Evolutionary conservation across 2,329 filamentous ascomycete genomes (phyloP), one percentile per base, ranked within the genome.

Genomic region (Scleromitrula shiraiana): DNA sequence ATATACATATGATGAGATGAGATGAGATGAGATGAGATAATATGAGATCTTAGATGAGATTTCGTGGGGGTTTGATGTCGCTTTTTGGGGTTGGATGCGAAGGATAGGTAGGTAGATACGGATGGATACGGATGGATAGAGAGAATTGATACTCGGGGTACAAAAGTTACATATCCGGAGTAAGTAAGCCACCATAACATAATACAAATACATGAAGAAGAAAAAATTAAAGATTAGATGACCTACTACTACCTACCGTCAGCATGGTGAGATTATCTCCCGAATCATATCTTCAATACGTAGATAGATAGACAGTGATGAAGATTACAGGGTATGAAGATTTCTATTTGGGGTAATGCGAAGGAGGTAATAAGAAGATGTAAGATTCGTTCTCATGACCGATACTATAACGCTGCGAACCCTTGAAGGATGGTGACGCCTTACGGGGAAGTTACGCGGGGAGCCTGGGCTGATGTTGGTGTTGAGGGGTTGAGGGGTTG

Each of bases 1-100:
- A 15, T 19, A n/a, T 15, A 23, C 14, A 20, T 30, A 17, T 32
- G 27, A 14, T 32, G 19, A n/a, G 27, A 42, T 17, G 12, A 27
- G 39, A 49, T 43, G 26, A 41, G 44, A 36, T 36, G 22, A 36
- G 41, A 44, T 35, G 32, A 35, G 32, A 35, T 27, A 12, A 27
- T 27, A 12, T 38, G 35, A 38, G 35, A 38, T 38, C 35, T 32
- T 23, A 36, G 41, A 17, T 49, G 27, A 23, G 37, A 30, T 41
- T 30, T 38, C 19, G 12, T 38, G 33, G 44, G 26, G 44, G 26
- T 10, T 24, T 24, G 19, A 12, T 22, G 8, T 32, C 20, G n/a
- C 26, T 29, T 33, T 20, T 9, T 41, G 17, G 4, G 9, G n/a
- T 4, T 1, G 30, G n/a, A 22, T 41, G 36, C 5, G 5, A 29